Percentiles rank a stretch among this genome's conserved stretches.
Conservation (phyloP, 306 rosid genomes). For the Pterocarpus macrocarpus region DNA sequence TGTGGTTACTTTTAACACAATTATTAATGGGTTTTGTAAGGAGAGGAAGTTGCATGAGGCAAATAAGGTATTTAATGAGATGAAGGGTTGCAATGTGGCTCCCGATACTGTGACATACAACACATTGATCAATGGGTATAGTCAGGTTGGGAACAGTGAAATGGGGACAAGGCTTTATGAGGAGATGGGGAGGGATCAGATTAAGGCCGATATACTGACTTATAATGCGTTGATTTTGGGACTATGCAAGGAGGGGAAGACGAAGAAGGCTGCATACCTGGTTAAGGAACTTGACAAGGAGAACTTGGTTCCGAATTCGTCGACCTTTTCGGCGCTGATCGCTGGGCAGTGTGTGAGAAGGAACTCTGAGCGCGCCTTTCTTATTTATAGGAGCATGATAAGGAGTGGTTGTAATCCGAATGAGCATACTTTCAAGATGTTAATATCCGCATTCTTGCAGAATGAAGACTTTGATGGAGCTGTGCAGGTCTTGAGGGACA, state of each 20-base stretch:
- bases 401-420: slow-evolving; percentile 71
- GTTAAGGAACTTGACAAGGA: slow-evolving; percentile 73
- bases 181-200: slow-evolving; percentile 72
- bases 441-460: slow-evolving; percentile 65
- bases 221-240: slow-evolving; percentile 87
- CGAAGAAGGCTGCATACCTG: slow-evolving; percentile 80
- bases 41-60: slow-evolving; percentile 78
- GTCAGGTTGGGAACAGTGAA: slow-evolving; percentile 66
- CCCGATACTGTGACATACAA: slow-evolving; percentile 78
- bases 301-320: slow-evolving; percentile 72
- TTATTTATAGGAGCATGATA: slow-evolving; percentile 76
- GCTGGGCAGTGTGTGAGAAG: slow-evolving; percentile 69
- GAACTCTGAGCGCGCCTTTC: slow-evolving; percentile 74
- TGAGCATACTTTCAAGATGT: slow-evolving; percentile 60
- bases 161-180: slow-evolving; percentile 70
- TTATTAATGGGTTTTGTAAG: slow-evolving; percentile 77
- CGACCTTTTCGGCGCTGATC: slow-evolving; percentile 83
- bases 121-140: slow-evolving; percentile 74
- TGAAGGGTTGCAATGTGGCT: slow-evolving; percentile 69
- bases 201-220: slow-evolving; percentile 76
- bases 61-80: slow-evolving; percentile 67
- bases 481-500: slow-evolving; percentile 69
- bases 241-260: slow-evolving; percentile 84
- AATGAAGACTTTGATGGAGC: slow-evolving; percentile 85
- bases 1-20: slow-evolving; percentile 76